Conservation (phyloP, 2,329 filamentous ascomycete genomes). For the Xylariaceae sp. region DNA sequence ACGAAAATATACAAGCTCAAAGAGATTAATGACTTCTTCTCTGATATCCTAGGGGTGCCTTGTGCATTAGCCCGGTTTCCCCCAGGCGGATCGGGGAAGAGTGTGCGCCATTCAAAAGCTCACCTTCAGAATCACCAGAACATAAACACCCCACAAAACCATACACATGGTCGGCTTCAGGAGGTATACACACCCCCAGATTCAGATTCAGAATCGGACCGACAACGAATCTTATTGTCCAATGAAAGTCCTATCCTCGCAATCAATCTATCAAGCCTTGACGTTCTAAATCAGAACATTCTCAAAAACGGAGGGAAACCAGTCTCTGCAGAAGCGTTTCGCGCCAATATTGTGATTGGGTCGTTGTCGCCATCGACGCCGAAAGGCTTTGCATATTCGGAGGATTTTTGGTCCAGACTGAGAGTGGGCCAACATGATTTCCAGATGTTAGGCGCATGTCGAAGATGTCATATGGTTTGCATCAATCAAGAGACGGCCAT, state of each 20-base stretch:
- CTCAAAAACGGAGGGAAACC: constrained; percentile 63
- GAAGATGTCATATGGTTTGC: constrained; percentile 95
- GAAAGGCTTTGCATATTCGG: constrained; percentile 68
- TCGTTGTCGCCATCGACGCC: constrained; percentile 21
- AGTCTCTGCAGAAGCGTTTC: constrained; percentile 77
- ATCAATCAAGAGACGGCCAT: constrained; percentile 83
- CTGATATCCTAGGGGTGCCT: constrained; percentile 73
- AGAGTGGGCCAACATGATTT: constrained; percentile 69
- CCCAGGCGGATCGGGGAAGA: constrained; percentile 63
- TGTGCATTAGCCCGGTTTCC: constrained; percentile 88
- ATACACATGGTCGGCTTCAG: constrained; percentile 62
- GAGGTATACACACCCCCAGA: constrained; percentile 61
- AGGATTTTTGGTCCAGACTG: constrained; percentile 78
- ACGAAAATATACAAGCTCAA: constrained; percentile 72
- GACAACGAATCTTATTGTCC: constrained; percentile 73
- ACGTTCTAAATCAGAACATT: constrained; percentile 77
- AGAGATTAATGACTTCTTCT: constrained; percentile 78
- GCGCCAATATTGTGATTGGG: constrained; percentile 85
- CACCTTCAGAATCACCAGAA: constrained; percentile 66
- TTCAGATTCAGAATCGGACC: constrained; percentile 57
- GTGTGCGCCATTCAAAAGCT: constrained; percentile 73
- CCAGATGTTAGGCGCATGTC: constrained; percentile 80
- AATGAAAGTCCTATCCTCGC: constrained; percentile 95
- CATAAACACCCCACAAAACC: constrained; percentile 23
- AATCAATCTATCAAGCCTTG: constrained; percentile 80